A percentile compares a stretch with the other conserved stretches of the same genome.
These are phyloP conservation scores for Clavispora phyllophila DNA, from an alignment of 805 yeast genomes.

Conservation along the genomic window DNA sequence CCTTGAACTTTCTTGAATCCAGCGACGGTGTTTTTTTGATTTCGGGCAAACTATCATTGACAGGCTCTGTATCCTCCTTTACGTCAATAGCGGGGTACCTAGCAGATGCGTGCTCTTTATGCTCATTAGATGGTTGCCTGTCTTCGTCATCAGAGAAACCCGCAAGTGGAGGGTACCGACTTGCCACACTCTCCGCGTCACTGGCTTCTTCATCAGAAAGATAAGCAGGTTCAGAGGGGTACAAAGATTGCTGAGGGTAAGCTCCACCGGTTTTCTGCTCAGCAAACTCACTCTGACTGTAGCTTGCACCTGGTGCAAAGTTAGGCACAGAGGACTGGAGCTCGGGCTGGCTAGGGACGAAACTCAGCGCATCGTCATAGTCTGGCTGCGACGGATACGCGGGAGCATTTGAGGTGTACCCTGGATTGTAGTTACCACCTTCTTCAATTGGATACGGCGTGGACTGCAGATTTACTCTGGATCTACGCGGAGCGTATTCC, in stretches of 20 bases:
- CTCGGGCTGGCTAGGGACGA: background rate
- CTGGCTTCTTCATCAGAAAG: slow-evolving; percentile 12
- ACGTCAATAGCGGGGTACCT: slow-evolving; percentile 15
- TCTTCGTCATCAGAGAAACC: slow-evolving; percentile 3
- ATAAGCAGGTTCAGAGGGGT: slow-evolving; percentile 13
- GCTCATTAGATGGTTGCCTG: background rate
- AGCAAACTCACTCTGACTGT: background rate
- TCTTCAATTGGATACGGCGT: background rate
- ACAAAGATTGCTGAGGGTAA: background rate
- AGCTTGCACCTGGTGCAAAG: background rate
- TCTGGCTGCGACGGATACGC: slow-evolving; percentile 2
- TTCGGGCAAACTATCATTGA: background rate
- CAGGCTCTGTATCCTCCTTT: background rate
- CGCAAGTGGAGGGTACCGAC: slow-evolving; percentile 15
- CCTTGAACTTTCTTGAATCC: slow-evolving; percentile 10
- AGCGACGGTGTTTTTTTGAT: slow-evolving; percentile 2
- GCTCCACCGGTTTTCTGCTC: background rate
- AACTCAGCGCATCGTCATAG: background rate
- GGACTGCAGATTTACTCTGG: background rate
- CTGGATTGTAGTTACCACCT: background rate
- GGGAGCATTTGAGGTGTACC: background rate
- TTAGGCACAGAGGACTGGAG: background rate
- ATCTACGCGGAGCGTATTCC: background rate
- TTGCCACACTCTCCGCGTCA: slow-evolving; percentile 16
- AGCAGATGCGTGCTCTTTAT: slow-evolving; percentile 10